A percentile compares a stretch with the other conserved stretches of the same genome.
Conservation (phyloP, 2,329 filamentous ascomycete genomes). For the Sporothrix schenckii region DNA sequence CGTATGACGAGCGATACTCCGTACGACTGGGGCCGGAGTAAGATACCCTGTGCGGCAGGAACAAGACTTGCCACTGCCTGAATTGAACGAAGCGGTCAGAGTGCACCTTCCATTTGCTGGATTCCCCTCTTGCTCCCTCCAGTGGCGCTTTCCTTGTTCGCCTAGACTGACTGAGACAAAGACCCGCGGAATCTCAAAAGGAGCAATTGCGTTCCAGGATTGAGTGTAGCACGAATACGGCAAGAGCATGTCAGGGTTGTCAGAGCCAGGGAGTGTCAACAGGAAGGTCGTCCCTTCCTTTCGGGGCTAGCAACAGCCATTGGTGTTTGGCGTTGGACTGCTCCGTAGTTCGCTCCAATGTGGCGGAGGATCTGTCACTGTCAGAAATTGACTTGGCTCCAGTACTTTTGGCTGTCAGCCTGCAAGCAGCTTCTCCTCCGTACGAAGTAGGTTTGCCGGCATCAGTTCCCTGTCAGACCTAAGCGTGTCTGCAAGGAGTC, state of each 20-base stretch:
- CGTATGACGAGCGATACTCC: background rate
- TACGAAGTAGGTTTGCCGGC: no score
- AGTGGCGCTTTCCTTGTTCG: constrained; percentile 4
- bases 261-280: no score
- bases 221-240: constrained; percentile 11
- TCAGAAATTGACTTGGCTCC: no score
- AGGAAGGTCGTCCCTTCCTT: constrained; percentile 9
- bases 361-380: constrained; percentile 14
- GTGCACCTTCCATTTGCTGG: background rate
- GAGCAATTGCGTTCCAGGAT: background rate
- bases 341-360: background rate
- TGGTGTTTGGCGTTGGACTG: background rate
- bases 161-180: background rate
- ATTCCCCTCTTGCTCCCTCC: no score
- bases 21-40: no score
- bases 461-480: background rate
- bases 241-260: constrained; percentile 6
- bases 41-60: background rate
- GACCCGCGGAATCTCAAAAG: constrained; percentile 17
- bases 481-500: background rate
- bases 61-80: background rate
- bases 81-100: background rate
- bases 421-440: no score
- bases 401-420: no score
- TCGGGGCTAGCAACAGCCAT: constrained; percentile 3